phyloP scores from a whole-genome alignment of 176 grass and related monocot species.

The Cenchrus fungigraminus region DNA sequence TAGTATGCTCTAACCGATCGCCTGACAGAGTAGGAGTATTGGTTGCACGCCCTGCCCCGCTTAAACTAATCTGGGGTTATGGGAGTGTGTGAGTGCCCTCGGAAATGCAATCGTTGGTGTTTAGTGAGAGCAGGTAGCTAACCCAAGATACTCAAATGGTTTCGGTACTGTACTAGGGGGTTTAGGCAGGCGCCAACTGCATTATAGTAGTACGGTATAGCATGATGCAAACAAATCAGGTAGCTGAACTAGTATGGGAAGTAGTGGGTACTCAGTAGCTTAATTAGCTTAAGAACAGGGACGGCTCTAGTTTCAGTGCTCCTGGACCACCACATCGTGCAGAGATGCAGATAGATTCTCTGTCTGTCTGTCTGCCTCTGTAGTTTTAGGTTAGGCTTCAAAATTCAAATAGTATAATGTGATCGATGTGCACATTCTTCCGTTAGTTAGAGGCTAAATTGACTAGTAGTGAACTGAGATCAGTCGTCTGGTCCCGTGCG shows the following conservation, averaged over 20 bases:
- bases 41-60: neutral
- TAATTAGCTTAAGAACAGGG: neutral
- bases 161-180: neutral
- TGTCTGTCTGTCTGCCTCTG: neutral
- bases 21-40: neutral
- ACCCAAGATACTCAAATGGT: neutral
- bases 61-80: neutral
- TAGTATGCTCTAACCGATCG: neutral
- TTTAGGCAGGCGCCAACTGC: slow-evolving; percentile 30
- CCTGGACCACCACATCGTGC: slow-evolving; percentile 12
- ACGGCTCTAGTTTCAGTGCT: slow-evolving; percentile 27
- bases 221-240: neutral
- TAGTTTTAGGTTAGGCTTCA: neutral
- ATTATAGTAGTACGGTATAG: neutral
- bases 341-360: slow-evolving; percentile 44
- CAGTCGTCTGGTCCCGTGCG: neutral
- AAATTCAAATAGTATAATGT: neutral
- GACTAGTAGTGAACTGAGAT: neutral
- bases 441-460: slow-evolving; percentile 46
- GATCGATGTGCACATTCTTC: slow-evolving; percentile 29
- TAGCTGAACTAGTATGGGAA: neutral
- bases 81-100: slow-evolving; percentile 41
- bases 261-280: neutral
- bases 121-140: slow-evolving; percentile 35
- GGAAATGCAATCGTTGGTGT: slow-evolving; percentile 50